Evolutionary conservation across 1,139 yeast genomes (phyloP).

Genomic region (Suhomyces ambrosiae): DNA sequence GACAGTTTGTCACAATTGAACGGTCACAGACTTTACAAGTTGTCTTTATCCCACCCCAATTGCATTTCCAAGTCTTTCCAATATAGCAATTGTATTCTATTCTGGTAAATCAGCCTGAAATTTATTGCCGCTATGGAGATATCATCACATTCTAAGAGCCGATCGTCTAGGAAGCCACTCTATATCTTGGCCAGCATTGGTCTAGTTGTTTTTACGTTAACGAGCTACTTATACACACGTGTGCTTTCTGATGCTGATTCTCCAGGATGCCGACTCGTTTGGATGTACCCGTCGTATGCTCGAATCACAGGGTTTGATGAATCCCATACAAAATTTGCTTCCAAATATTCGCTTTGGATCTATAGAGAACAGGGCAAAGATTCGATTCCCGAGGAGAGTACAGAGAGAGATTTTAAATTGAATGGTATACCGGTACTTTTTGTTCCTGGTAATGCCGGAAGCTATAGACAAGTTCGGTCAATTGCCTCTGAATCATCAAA

Average conservation of each 20-base stretch:
- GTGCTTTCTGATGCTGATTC: slow-evolving; percentile 35
- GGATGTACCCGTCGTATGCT: slow-evolving; percentile 80
- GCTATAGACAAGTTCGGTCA: slow-evolving; percentile 85
- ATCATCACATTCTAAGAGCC: slow-evolving; percentile 2
- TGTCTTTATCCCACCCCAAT: neutral
- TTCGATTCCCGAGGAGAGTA: slow-evolving; percentile 46
- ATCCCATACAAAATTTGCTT: slow-evolving; percentile 69
- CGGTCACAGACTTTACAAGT: neutral
- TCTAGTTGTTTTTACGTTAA: slow-evolving; percentile 12
- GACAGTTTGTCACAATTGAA: neutral
- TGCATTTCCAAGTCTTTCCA: neutral
- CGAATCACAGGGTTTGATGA: slow-evolving; percentile 71
- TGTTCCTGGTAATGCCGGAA: slow-evolving; percentile 98
- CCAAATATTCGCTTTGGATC: slow-evolving; percentile 76
- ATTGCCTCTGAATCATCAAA: slow-evolving; percentile 80
- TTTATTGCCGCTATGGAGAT: slow-evolving; percentile 4
- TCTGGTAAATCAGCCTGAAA: no score
- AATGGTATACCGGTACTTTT: slow-evolving; percentile 87
- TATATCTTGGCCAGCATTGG: slow-evolving; percentile 13
- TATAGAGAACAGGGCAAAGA: slow-evolving; percentile 82
- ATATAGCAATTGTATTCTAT: no score
- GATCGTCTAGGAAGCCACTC: slow-evolving; percentile 12
- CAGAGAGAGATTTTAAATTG: slow-evolving; percentile 34
- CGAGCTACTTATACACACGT: slow-evolving; percentile 23
- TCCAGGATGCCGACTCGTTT: slow-evolving; percentile 56